Percentiles rank a stretch among this genome's conserved stretches.
phyloP scores from a whole-genome alignment of 352 stramenopile species.

The Pseudoperonospora humuli region DNA sequence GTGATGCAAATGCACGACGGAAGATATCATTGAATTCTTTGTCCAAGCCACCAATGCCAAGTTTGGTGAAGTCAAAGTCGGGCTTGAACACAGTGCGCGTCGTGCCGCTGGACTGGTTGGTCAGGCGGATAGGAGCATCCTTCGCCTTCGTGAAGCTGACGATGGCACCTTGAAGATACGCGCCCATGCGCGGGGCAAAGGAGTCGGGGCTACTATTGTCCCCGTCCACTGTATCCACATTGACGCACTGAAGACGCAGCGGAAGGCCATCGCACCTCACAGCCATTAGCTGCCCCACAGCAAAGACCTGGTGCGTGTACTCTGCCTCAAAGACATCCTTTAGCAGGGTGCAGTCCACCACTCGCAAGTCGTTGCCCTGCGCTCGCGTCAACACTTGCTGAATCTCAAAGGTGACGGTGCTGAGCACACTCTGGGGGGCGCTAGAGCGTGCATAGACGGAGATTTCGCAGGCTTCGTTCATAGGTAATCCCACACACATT shows the following conservation, averaged over 20 bases:
- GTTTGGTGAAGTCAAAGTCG: slow-evolving; percentile 98
- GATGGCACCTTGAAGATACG: slow-evolving; percentile 55
- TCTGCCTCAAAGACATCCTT: slow-evolving; percentile 63
- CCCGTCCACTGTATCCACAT: slow-evolving; percentile 45
- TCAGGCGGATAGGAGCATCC: slow-evolving; percentile 64
- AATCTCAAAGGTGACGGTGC: slow-evolving; percentile 77
- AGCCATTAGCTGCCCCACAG: slow-evolving; percentile 62
- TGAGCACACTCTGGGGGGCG: slow-evolving; percentile 35
- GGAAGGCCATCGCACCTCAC: slow-evolving; percentile 55
- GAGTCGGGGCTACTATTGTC: slow-evolving; percentile 21
- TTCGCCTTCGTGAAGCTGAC: slow-evolving; percentile 76
- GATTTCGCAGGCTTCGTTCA: slow-evolving; percentile 58
- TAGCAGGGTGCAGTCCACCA: slow-evolving; percentile 66
- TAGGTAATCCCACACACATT: slow-evolving; percentile 61
- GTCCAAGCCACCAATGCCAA: slow-evolving; percentile 98
- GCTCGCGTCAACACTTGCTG: slow-evolving; percentile 66
- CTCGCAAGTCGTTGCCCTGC: slow-evolving; percentile 45
- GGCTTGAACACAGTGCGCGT: slow-evolving; percentile 88
- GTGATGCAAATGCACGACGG: slow-evolving; percentile 95
- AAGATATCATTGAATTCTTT: slow-evolving; percentile 99
- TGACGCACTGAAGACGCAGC: slow-evolving; percentile 55
- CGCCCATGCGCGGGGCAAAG: slow-evolving; percentile 31
- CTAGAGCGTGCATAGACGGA: slow-evolving; percentile 49
- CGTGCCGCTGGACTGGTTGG: slow-evolving; percentile 74
- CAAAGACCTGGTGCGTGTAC: slow-evolving; percentile 71